Percentiles rank a stretch among this genome's conserved stretches.
phyloP scores from a whole-genome alignment of 768 basidiomycete genomes.

The Paxillus rubicundulus region DNA sequence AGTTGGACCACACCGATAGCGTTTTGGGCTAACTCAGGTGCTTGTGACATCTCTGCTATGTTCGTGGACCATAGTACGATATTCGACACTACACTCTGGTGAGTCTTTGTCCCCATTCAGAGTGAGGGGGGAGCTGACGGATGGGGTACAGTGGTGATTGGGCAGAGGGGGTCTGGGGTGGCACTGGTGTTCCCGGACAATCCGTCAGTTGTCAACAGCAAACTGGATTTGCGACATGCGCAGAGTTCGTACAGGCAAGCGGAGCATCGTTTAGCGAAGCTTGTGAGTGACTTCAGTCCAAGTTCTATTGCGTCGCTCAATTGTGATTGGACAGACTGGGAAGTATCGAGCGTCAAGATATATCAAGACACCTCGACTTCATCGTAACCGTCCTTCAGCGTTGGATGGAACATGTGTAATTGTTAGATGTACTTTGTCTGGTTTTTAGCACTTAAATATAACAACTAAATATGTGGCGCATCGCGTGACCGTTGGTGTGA shows the following conservation, averaged over 20 bases:
- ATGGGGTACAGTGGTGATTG: constrained; percentile 68
- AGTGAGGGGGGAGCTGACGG: constrained; percentile 2
- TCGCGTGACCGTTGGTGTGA: not conserved
- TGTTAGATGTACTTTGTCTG: not conserved
- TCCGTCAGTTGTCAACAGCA: constrained; percentile 78
- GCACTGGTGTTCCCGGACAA: constrained; percentile 77
- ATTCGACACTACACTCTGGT: constrained; percentile 87
- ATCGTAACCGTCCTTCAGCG: constrained; percentile 6
- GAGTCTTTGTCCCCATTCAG: constrained; percentile 13
- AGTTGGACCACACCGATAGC: constrained; percentile 79
- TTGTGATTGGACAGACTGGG: constrained; percentile 60
- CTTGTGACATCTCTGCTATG: constrained; percentile 75
- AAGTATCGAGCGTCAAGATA: constrained; percentile 71
- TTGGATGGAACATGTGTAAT: not conserved
- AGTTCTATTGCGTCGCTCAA: constrained; percentile 5
- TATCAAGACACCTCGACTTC: constrained; percentile 48
- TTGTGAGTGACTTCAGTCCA: constrained; percentile 52
- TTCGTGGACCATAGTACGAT: constrained; percentile 77
- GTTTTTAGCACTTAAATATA: not conserved
- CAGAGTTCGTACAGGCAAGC: constrained; percentile 68
- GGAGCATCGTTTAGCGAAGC: constrained; percentile 73
- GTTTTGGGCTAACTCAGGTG: constrained; percentile 64
- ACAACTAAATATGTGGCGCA: not conserved
- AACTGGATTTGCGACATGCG: constrained; percentile 81
- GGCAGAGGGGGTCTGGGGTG: constrained; percentile 79